Base-by-base conservation (phyloP, 805 yeast species). In the Metschnikowia drakensbergensis region DNA sequence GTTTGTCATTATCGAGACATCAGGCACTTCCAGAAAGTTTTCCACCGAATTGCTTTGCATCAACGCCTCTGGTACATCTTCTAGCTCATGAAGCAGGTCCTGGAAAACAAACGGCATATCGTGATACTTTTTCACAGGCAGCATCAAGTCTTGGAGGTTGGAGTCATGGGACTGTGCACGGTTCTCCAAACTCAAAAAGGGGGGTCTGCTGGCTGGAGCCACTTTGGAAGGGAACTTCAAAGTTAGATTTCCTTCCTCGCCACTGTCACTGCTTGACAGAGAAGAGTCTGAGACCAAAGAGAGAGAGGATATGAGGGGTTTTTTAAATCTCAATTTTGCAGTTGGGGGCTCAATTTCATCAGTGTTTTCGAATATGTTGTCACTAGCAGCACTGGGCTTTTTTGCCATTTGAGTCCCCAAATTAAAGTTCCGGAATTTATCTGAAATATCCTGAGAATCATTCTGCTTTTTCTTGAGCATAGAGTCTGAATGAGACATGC, bases 141-240 rank as follows among this genome's bases (percentile, higher is more conserved):
- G 48, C 28, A 54, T 52, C 51, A 65, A 54, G 39, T 55, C 58
- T 2, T 67, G 74, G 38, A 68, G 58, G 51, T 70, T 69, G n/a
- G 76, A 68, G 40, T 71, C 75, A 54, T 72, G 74, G 5, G 74
- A 68, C 51, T 64, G 67, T 6, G 76, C 71, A 27, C 78, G 55
- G 27, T 65, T 63, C 41, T 59, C 58, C 39, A 69, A 51, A 4
- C 63, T 51, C 10, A 72, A 55, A 49, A 69, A 63, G 22, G 65
- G 66, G 1, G 77, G 76, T 27, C 70, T 57, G 5, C 65, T 51
- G 2, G 52, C 50, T 1, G 69, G 70, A 0, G 66, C 63, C 6
- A 72, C 63, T 52, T 72, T 72, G 3, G 77, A 71, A 2, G 72
- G 58, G 52, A 76, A 73, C 27, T 74, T 75, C 35, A 76, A 61